These are phyloP conservation scores for Ophiostoma montium DNA, from an alignment of 2,329 filamentous ascomycete genomes.

Conservation along the genomic window DNA sequence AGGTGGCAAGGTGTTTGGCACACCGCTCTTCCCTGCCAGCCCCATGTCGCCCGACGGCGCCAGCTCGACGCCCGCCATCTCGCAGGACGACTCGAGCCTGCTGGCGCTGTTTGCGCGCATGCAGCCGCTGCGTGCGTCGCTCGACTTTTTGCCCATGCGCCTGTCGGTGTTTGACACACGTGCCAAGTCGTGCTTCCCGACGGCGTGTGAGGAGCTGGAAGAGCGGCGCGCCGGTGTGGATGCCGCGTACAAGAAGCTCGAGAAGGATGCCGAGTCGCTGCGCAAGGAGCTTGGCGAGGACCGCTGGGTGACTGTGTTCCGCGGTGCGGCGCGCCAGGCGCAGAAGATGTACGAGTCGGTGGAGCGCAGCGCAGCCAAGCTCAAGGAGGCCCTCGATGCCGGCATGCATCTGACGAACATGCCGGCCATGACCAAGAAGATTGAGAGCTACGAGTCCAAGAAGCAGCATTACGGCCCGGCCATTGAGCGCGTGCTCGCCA, in stretches of 20 bases:
- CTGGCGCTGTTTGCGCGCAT: slow-evolving; percentile 86
- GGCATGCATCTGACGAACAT: slow-evolving; percentile 61
- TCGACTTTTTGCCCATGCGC: slow-evolving; percentile 93
- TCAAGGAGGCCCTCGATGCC: slow-evolving; percentile 65
- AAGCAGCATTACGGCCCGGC: slow-evolving; percentile 87
- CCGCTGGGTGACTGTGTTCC: slow-evolving; percentile 89
- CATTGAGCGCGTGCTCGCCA: slow-evolving; percentile 77
- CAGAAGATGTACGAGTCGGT: slow-evolving; percentile 96
- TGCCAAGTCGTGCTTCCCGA: slow-evolving; percentile 69
- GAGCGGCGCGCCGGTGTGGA: slow-evolving; percentile 62
- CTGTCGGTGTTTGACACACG: slow-evolving; percentile 72
- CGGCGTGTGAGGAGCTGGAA: slow-evolving; percentile 78
- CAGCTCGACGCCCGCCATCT: slow-evolving; percentile 31
- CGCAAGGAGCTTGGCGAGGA: slow-evolving; percentile 88
- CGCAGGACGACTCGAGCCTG: slow-evolving; percentile 74
- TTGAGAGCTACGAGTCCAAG: slow-evolving; percentile 90
- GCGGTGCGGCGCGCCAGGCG: slow-evolving; percentile 80
- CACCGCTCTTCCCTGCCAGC: slow-evolving; percentile 48
- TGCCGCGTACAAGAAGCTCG: slow-evolving; percentile 73
- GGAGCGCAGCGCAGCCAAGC: slow-evolving; percentile 68
- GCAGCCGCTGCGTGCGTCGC: slow-evolving; percentile 80
- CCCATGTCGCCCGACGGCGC: slow-evolving; percentile 38
- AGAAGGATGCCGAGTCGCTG: slow-evolving; percentile 78
- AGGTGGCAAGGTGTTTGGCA: slow-evolving; percentile 53
- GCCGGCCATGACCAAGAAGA: slow-evolving; percentile 59